A percentile compares a stretch with the other conserved stretches of the same genome.
Conservation (phyloP, 2,329 filamentous ascomycete genomes). For the Cladosporium oxysporum region DNA sequence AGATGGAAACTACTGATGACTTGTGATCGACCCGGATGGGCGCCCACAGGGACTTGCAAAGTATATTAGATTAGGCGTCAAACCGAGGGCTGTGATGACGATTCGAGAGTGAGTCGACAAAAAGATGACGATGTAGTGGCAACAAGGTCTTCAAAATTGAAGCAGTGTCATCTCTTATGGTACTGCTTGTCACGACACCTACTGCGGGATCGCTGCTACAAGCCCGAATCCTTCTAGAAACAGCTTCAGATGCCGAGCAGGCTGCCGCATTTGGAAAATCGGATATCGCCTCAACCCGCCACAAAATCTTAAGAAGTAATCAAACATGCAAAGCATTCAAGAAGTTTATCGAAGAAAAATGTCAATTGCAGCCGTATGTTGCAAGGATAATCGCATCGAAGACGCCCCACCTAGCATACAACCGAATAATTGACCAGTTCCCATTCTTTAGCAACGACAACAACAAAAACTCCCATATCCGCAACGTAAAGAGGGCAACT, state of each 20-base stretch:
- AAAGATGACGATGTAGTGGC: neutral
- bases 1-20: neutral
- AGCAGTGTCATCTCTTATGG: neutral
- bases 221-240: neutral
- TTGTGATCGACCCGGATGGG: neutral
- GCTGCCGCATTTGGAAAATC: neutral
- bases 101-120: neutral
- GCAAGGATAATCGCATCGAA: conserved; percentile 21
- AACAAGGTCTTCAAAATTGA: neutral
- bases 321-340: neutral
- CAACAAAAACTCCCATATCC: conserved; percentile 14
- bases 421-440: conserved; percentile 15
- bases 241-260: neutral
- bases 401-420: conserved; percentile 20
- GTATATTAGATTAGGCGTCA: neutral
- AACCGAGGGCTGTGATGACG: neutral
- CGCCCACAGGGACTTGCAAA: neutral
- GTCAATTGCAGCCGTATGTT: conserved; percentile 18
- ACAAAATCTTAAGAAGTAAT: neutral
- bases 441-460: conserved; percentile 16
- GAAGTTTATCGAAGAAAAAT: conserved; percentile 6
- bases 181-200: neutral
- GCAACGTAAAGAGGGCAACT: conserved; percentile 4
- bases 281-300: neutral
- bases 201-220: neutral